Percentiles rank a stretch among this genome's conserved stretches.
These are phyloP conservation scores for Phytophthora fragariae DNA, from an alignment of 352 stramenopile species.

Conservation along the genomic window DNA sequence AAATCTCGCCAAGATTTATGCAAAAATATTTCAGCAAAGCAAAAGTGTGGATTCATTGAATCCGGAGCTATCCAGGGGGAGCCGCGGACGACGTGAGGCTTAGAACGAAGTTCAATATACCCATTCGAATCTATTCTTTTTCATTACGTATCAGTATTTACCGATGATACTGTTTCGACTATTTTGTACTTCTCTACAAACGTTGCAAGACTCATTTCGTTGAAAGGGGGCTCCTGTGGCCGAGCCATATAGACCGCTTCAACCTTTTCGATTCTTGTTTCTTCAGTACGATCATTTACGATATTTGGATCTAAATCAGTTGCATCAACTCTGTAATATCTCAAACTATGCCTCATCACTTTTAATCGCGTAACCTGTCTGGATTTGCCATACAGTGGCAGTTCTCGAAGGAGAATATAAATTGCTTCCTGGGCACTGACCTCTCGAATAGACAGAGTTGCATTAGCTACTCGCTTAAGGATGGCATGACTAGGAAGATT, in stretches of 20 bases:
- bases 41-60: neutral
- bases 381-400: constrained; percentile 11
- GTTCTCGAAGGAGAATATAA: constrained; percentile 8
- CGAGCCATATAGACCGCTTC: neutral
- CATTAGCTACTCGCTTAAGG: constrained; percentile 7
- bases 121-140: too few species aligned
- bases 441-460: neutral
- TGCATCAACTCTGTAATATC: constrained; percentile 10
- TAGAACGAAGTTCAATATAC: constrained; percentile 2
- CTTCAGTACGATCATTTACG: neutral
- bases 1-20: too few species aligned
- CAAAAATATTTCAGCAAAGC: constrained; percentile 10
- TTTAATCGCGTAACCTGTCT: constrained; percentile 3
- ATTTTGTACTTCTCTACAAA: too few species aligned
- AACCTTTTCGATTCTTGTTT: neutral
- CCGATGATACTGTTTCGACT: neutral
- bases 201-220: too few species aligned
- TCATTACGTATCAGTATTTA: too few species aligned
- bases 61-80: constrained; percentile 6
- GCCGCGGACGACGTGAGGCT: neutral
- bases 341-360: neutral
- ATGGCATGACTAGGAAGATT: constrained; percentile 6
- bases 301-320: neutral
- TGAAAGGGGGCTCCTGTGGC: too few species aligned
- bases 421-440: constrained; percentile 1